These are phyloP conservation scores for Mycothermus thermophilus DNA, from an alignment of 495 filamentous ascomycete genomes.

Conservation along the genomic window DNA sequence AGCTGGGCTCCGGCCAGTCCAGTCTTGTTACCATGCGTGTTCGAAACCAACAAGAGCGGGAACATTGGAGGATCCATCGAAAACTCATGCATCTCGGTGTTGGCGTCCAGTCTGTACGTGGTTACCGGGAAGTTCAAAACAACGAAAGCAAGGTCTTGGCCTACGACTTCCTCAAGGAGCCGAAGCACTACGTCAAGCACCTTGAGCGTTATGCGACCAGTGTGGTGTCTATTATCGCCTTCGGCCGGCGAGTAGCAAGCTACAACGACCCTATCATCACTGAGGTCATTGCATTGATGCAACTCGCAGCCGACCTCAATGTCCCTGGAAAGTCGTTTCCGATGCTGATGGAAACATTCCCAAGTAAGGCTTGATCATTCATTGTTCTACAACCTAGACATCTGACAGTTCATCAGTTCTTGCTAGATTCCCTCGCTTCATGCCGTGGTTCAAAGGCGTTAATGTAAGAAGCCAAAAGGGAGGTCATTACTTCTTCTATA, in stretches of 20 bases:
- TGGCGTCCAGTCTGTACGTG: constrained; percentile 44
- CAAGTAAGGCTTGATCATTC: constrained; percentile 21
- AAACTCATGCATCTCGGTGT: constrained; percentile 49
- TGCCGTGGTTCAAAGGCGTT: constrained; percentile 48
- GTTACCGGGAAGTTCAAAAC: constrained; percentile 46
- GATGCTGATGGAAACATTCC: constrained; percentile 48
- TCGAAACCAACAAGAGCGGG: constrained; percentile 34
- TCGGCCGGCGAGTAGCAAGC: constrained; percentile 45
- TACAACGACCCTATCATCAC: constrained; percentile 46
- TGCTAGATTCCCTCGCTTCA: constrained; percentile 38
- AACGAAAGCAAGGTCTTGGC: constrained; percentile 41
- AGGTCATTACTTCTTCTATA: constrained; percentile 39
- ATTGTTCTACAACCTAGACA: constrained; percentile 24
- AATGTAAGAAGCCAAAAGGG: constrained; percentile 31
- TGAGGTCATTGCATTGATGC: constrained; percentile 50
- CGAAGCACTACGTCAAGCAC: constrained; percentile 43
- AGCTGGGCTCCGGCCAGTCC: constrained; percentile 43
- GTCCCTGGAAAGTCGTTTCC: constrained; percentile 48
- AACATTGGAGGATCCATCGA: constrained; percentile 46
- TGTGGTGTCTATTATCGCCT: constrained; percentile 50
- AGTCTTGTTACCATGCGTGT: constrained; percentile 45
- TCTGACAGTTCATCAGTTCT: too few species aligned
- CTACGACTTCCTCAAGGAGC: constrained; percentile 35
- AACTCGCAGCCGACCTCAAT: constrained; percentile 49
- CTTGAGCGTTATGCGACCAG: constrained; percentile 51